phyloP scores from a whole-genome alignment of 441 rosid species.

The Populus hybrid region DNA sequence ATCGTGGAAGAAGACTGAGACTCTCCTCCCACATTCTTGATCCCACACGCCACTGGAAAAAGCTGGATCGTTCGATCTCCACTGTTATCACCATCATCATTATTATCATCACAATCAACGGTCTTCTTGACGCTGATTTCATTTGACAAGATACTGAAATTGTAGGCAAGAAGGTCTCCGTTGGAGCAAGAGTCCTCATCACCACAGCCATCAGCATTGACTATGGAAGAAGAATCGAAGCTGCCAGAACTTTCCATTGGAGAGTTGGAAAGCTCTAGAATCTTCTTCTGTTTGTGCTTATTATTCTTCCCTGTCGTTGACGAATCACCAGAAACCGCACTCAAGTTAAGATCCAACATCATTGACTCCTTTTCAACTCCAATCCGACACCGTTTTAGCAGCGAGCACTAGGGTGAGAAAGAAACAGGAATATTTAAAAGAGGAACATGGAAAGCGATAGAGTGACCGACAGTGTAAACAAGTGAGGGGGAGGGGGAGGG shows the following conservation, averaged over 20 bases:
- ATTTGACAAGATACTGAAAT: constrained; percentile 27
- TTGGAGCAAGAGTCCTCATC: constrained; percentile 35
- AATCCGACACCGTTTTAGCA: background rate
- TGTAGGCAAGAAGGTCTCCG: constrained; percentile 17
- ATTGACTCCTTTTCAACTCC: background rate
- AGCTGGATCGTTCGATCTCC: constrained; percentile 35
- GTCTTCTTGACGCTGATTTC: background rate
- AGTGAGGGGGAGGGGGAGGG: background rate
- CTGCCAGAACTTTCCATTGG: constrained; percentile 38
- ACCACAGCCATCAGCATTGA: constrained; percentile 26
- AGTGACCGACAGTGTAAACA: background rate
- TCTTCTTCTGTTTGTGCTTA: background rate
- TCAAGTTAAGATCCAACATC: constrained; percentile 51
- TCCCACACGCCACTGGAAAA: constrained; percentile 33
- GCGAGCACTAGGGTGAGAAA: background rate
- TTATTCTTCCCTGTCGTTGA: background rate
- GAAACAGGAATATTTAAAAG: background rate
- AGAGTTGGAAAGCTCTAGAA: constrained; percentile 10
- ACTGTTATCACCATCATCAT: background rate
- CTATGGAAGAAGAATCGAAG: constrained; percentile 39
- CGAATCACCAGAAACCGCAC: constrained; percentile 8
- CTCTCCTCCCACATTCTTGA: constrained; percentile 1
- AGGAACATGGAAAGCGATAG: background rate
- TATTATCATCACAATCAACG: background rate
- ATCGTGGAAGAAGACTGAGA: constrained; percentile 9